Conservation (phyloP, 2,329 filamentous ascomycete species). For the Curvularia hawaiiensis region DNA sequence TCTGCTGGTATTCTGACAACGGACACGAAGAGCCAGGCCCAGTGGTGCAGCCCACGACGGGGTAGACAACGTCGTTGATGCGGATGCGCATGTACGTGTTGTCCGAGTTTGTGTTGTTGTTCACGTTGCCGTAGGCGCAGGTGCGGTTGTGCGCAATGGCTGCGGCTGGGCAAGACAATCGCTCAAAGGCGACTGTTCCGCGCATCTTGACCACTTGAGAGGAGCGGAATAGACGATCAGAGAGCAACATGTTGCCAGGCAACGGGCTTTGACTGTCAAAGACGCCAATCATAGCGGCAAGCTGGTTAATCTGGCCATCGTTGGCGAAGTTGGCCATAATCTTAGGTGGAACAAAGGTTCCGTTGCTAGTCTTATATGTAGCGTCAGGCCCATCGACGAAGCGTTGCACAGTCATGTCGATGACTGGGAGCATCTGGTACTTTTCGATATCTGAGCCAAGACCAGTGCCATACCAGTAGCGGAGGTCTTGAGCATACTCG, state of each 20-base stretch:
- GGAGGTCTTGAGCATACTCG: constrained; percentile 70
- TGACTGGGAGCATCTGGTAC: constrained; percentile 66
- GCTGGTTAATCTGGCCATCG: constrained; percentile 68
- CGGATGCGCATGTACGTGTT: constrained; percentile 20
- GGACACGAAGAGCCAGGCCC: constrained; percentile 56
- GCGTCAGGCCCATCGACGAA: constrained; percentile 59
- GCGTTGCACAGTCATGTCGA: constrained; percentile 59
- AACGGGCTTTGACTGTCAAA: constrained; percentile 63
- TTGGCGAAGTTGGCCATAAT: constrained; percentile 68
- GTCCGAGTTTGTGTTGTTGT: constrained; percentile 21
- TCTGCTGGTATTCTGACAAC: constrained; percentile 37
- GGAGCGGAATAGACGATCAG: constrained; percentile 59
- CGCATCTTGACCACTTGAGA: constrained; percentile 66
- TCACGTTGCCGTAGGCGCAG: background rate
- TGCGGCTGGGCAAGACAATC: constrained; percentile 57
- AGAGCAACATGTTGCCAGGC: constrained; percentile 53
- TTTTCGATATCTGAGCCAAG: constrained; percentile 60
- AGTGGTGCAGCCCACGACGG: constrained; percentile 59
- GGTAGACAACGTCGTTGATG: constrained; percentile 53
- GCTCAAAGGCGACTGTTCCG: constrained; percentile 69
- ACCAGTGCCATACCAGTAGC: constrained; percentile 70
- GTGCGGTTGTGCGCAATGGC: constrained; percentile 11
- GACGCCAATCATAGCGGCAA: constrained; percentile 64
- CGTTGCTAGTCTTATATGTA: constrained; percentile 56
- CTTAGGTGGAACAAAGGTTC: constrained; percentile 58